Percentiles rank a stretch among this genome's conserved stretches.
Conservation (phyloP, 345 rosid genomes). For the Schrenkiella parvula region DNA sequence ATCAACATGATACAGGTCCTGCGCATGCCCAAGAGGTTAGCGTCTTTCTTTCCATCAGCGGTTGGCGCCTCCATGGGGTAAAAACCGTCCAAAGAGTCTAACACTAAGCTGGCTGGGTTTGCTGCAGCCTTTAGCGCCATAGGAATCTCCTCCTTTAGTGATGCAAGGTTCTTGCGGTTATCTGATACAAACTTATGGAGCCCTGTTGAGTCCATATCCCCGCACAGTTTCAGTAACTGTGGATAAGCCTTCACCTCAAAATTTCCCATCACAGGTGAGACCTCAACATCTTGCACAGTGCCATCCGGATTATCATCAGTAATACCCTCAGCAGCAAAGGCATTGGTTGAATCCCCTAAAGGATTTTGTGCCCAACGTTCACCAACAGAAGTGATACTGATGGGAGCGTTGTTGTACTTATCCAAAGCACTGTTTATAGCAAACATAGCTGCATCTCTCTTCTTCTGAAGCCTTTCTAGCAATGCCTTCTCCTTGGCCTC, state of each 20-base stretch:
- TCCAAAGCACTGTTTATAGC: conserved; percentile 58
- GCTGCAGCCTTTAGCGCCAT: conserved; percentile 72
- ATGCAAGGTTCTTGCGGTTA: conserved; percentile 94
- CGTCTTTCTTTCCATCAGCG: conserved; percentile 84
- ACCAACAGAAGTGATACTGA: conserved; percentile 35
- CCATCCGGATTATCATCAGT: conserved; percentile 28
- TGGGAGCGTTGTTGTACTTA: conserved; percentile 58
- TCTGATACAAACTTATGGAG: conserved; percentile 95
- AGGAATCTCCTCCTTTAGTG: conserved; percentile 86
- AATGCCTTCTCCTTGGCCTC: conserved; percentile 75
- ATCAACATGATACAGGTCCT: conserved; percentile 98
- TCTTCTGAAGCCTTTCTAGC: conserved; percentile 77
- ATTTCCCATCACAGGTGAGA: conserved; percentile 43
- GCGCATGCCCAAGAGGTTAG: conserved; percentile 82
- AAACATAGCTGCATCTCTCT: conserved; percentile 82
- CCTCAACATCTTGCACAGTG: conserved; percentile 48
- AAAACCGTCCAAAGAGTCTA: conserved; percentile 81
- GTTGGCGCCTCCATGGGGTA: conserved; percentile 59
- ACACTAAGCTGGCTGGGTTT: conserved; percentile 69
- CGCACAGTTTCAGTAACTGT: conserved; percentile 66
- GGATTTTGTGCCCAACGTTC: conserved; percentile 35
- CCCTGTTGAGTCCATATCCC: conserved; percentile 83
- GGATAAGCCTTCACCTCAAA: conserved; percentile 73
- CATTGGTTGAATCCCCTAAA: conserved; percentile 47
- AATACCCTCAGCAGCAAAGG: conserved; percentile 40